phyloP scores from a whole-genome alignment of 2,329 filamentous ascomycete species.

The Raffaelea deltoideospora region DNA sequence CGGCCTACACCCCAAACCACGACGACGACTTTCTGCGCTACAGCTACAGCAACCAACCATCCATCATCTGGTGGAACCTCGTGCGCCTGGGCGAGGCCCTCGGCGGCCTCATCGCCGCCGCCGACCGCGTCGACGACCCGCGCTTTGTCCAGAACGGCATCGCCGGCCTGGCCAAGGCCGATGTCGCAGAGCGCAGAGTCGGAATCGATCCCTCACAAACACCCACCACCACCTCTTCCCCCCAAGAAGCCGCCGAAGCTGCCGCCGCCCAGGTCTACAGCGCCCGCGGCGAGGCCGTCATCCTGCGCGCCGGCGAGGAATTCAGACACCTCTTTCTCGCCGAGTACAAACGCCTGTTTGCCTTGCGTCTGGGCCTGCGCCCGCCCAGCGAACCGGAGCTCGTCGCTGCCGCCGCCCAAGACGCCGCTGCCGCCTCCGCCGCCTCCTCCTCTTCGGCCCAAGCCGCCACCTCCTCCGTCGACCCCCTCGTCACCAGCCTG shows the following conservation, averaged over 20 bases:
- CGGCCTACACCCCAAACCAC: constrained; percentile 88
- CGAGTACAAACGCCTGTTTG: constrained; percentile 86
- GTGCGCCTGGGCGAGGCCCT: constrained; percentile 80
- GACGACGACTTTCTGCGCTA: constrained; percentile 83
- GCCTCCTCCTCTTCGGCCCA: too few species aligned
- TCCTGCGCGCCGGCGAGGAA: constrained; percentile 68
- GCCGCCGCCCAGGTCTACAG: constrained; percentile 52
- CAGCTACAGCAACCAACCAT: constrained; percentile 85
- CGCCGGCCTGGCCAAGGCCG: constrained; percentile 8
- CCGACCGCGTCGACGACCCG: constrained; percentile 52
- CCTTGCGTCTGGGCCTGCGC: constrained; percentile 55
- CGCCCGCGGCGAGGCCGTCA: constrained; percentile 68
- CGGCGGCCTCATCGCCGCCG: constrained; percentile 75
- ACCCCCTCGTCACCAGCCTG: constrained; percentile 63
- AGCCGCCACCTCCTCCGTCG: too few species aligned
- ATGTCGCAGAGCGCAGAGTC: neutral
- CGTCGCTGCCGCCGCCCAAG: constrained; percentile 45
- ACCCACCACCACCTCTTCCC: neutral
- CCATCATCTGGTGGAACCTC: constrained; percentile 97
- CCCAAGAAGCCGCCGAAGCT: neutral
- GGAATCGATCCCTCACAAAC: too few species aligned
- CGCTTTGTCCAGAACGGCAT: constrained; percentile 62
- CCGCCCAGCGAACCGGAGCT: neutral
- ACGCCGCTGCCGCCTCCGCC: neutral
- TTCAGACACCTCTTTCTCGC: constrained; percentile 74